These are phyloP conservation scores for Tylopilus plumbeoviolaceoides DNA, from an alignment of 768 basidiomycete genomes.

Conservation along the genomic window DNA sequence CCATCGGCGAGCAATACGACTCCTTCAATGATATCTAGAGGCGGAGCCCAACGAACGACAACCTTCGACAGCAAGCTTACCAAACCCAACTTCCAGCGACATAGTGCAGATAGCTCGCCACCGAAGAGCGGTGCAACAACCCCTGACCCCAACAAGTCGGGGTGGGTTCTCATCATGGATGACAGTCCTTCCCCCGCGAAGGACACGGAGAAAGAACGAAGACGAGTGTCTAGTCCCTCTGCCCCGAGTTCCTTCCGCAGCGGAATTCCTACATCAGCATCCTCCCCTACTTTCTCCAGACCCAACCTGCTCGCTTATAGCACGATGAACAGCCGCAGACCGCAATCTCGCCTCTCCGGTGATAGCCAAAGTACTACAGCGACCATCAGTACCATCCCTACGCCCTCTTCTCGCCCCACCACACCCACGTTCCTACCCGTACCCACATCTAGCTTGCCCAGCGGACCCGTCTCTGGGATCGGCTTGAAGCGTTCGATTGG, in stretches of 20 bases:
- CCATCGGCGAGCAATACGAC: slow-evolving; percentile 37
- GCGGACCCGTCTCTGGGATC: slow-evolving; percentile 31
- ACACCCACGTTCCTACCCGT: slow-evolving; percentile 78
- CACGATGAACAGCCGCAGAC: slow-evolving; percentile 50
- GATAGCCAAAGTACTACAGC: slow-evolving; percentile 54
- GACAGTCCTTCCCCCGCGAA: slow-evolving; percentile 72
- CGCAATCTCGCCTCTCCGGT: slow-evolving; percentile 70
- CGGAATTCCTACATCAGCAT: slow-evolving; percentile 42
- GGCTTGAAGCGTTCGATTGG: slow-evolving; percentile 61
- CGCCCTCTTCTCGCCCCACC: slow-evolving; percentile 64
- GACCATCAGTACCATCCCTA: slow-evolving; percentile 57
- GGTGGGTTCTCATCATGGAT: slow-evolving; percentile 90
- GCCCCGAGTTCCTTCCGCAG: slow-evolving; percentile 51
- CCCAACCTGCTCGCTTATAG: slow-evolving; percentile 41
- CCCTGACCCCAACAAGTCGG: slow-evolving; percentile 58
- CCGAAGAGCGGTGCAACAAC: slow-evolving; percentile 37
- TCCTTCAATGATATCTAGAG: slow-evolving; percentile 27
- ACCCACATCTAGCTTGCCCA: slow-evolving; percentile 51
- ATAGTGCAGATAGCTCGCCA: slow-evolving; percentile 42
- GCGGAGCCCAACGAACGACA: slow-evolving; percentile 12
- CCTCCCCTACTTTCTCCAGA: slow-evolving; percentile 43
- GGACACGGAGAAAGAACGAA: slow-evolving; percentile 49
- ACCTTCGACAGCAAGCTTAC: slow-evolving; percentile 21
- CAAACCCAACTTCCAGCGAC: slow-evolving; percentile 34
- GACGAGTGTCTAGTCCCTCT: slow-evolving; percentile 61